Base-by-base conservation (phyloP, 2,329 filamentous ascomycete species). In the Penicillium sp. region DNA sequence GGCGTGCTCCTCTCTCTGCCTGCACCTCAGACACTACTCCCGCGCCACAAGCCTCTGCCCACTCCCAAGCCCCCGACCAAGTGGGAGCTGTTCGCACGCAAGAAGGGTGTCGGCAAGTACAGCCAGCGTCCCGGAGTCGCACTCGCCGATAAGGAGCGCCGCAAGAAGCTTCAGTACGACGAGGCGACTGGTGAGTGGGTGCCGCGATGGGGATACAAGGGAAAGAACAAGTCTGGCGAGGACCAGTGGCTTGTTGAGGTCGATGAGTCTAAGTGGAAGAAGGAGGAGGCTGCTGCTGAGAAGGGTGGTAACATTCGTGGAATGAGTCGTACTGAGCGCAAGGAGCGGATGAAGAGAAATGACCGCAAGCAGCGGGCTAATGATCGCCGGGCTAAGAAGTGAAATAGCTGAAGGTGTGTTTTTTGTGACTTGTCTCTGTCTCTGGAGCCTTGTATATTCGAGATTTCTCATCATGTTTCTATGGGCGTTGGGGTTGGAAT, bases 51-150 rank as follows among this genome's bases (percentile, higher is more conserved):
- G 76, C 90, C 91, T 9, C 81, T 97, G 8, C 94, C 94, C 1
- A 82, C 85, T 53, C 83, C 86, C 64, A 94, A 92, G 78, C 81
- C 87, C 54, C 88, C 88, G 64, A 97, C 93, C 56, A 96, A 92
- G 75, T 99, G 94, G 94, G 88, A 96, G 80, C 85, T 88, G 69
- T 99, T 99, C 79, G 94, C 94, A 44, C 89, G 87, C 75, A 96
- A 96, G 85, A 96, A 97, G 83, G 94, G 94, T 53, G 97, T 99
- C 50, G 77, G 77, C 78, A 90, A 89, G 79, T 86, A 87, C 76
- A 96, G 92, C 84, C 89, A 85, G 63, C 85, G 70, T 54, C 68
- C 74, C 18, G 76, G 75, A n/a, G 72, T 67, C 6, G 67, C 70
- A 9, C 65, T 89, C 63, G 91, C 94, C 71, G 82, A 87, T 74